Percentiles rank a stretch among this genome's conserved stretches.
Conservation (phyloP, 140 eudicot species). For the Erigeron philadelphicus region DNA sequence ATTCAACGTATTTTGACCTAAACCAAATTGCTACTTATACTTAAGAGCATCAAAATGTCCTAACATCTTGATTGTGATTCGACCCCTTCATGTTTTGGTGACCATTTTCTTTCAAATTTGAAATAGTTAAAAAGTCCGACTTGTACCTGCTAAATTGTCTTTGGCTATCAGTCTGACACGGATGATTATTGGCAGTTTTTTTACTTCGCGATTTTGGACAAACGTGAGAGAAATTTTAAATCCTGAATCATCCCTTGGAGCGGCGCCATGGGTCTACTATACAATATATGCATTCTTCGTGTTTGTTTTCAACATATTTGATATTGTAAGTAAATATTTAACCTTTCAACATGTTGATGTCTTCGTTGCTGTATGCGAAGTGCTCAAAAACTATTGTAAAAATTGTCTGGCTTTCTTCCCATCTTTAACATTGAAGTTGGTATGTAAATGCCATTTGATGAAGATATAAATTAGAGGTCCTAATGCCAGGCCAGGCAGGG, state of each 20-base stretch:
- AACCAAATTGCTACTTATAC: neutral
- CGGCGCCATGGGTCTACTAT: slow-evolving; percentile 89
- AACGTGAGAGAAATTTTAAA: slow-evolving; percentile 61
- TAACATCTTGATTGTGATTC: slow-evolving; percentile 17
- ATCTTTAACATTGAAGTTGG: slow-evolving; percentile 3
- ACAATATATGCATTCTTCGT: slow-evolving; percentile 78
- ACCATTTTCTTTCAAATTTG: too few species aligned
- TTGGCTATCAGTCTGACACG: slow-evolving; percentile 20
- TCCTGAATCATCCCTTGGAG: slow-evolving; percentile 83
- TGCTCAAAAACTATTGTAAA: neutral
- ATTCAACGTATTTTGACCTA: neutral
- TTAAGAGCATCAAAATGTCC: neutral
- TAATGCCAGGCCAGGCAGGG: too few species aligned
- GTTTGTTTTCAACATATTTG: slow-evolving; percentile 87
- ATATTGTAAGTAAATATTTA: slow-evolving; percentile 61
- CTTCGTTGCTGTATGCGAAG: slow-evolving; percentile 7
- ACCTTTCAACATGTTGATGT: slow-evolving; percentile 1
- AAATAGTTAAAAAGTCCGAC: too few species aligned
- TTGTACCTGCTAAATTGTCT: neutral
- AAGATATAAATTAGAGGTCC: too few species aligned
- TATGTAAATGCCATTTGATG: neutral
- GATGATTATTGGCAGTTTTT: slow-evolving; percentile 50
- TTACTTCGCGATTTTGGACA: slow-evolving; percentile 69
- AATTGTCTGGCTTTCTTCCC: neutral
- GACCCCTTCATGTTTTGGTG: neutral